phyloP scores from a whole-genome alignment of 2,329 filamentous ascomycete species.

The Dothiorella sarmentorum region DNA sequence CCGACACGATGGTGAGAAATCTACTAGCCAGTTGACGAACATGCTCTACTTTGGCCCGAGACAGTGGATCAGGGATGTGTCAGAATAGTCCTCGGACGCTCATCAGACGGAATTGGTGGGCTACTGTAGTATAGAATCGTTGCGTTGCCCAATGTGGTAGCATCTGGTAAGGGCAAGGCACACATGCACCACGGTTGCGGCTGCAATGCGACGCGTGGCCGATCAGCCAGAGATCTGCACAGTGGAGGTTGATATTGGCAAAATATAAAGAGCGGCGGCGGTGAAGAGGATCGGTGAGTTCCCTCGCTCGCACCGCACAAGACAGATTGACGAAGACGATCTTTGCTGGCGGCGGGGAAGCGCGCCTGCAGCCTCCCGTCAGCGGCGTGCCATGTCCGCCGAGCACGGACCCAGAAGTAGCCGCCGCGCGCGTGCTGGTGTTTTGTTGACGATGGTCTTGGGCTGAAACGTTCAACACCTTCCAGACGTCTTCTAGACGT shows the following conservation, averaged over 20 bases:
- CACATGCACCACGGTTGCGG: neutral
- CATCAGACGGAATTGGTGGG: neutral
- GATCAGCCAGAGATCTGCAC: neutral
- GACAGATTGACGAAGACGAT: constrained; percentile 13
- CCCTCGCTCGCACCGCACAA: neutral
- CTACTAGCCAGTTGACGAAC: neutral
- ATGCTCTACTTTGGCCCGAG: neutral
- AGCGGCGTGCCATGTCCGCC: neutral
- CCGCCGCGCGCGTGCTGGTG: neutral
- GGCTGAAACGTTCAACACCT: neutral
- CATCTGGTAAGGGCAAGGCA: neutral
- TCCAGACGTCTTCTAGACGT: constrained; percentile 2
- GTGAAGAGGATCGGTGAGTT: neutral
- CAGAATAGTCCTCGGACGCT: neutral
- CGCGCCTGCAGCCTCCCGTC: neutral
- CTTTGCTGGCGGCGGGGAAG: neutral
- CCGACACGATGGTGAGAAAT: neutral
- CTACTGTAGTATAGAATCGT: neutral
- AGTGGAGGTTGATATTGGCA: neutral
- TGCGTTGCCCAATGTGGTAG: neutral
- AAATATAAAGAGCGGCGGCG: neutral
- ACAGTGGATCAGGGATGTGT: neutral
- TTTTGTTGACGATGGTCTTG: neutral
- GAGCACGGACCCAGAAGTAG: neutral
- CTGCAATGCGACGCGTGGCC: neutral